Evolutionary conservation across 495 filamentous ascomycete species (phyloP).

Genomic region (Neurospora sublineolata): DNA sequence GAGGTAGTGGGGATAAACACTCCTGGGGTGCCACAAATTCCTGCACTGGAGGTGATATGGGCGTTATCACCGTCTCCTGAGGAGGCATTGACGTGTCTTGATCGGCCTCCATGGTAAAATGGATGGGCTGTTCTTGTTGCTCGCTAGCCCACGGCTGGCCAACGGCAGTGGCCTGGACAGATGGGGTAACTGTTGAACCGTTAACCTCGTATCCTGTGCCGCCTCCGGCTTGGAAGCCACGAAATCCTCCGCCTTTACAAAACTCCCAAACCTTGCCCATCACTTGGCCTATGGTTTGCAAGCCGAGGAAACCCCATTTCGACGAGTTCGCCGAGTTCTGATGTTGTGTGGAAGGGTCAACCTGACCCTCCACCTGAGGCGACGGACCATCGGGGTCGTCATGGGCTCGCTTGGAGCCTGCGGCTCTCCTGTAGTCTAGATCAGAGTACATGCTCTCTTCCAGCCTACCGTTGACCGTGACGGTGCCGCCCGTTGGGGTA

Average conservation of each 20-base stretch:
- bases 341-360: neutral
- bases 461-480: constrained; percentile 34
- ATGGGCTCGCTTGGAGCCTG: constrained; percentile 26
- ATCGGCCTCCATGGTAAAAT: neutral
- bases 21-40: neutral
- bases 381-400: constrained; percentile 18
- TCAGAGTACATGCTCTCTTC: constrained; percentile 45
- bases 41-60: neutral
- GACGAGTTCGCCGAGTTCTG: constrained; percentile 1
- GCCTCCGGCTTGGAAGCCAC: constrained; percentile 76
- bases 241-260: constrained; percentile 61
- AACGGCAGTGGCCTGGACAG: constrained; percentile 3
- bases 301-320: constrained; percentile 36
- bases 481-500: constrained; percentile 40
- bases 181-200: constrained; percentile 13
- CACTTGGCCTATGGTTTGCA: constrained; percentile 39
- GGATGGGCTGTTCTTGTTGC: neutral
- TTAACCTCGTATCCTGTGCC: constrained; percentile 52
- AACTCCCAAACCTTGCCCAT: constrained; percentile 76
- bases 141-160: neutral
- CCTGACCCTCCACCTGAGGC: neutral
- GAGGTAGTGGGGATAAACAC: neutral
- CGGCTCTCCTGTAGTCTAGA: constrained; percentile 38
- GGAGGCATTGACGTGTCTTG: neutral
- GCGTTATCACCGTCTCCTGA: neutral